Evolutionary conservation across 805 yeast species (phyloP), one percentile per base, ranked within the genome.

Genomic region (Suhomyces vadensis): DNA sequence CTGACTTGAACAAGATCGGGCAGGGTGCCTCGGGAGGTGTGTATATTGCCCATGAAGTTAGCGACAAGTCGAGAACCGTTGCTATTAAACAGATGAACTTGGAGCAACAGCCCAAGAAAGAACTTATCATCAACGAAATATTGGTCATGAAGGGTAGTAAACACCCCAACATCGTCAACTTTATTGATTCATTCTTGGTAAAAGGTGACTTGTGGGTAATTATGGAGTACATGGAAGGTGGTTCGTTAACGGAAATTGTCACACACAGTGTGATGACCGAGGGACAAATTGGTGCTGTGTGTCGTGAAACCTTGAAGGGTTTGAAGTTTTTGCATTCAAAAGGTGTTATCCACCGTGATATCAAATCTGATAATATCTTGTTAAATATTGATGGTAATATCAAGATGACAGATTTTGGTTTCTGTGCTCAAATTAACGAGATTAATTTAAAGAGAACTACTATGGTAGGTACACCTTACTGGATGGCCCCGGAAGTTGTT

Each of bases 401-500:
- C 58, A 94, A 94, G 67, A 75, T 94, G 61, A 94, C 99, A 0
- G 99, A 94, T 68, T 88, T 88, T 63, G 96, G 96, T 0, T 94
- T 92, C 71, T 94, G 99, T 69, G 99, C 99, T 0, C 95, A 91
- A 65, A 71, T 70, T 48, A 67, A 65, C 48, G 95, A 85, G 52
- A 78, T 79, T 43, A 85, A 87, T 52, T 73, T 86, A 43, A 91
- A 92, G 64, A 82, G 99, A 63, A 90, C 96, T 3, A 94, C 99
- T 4, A 89, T 94, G 96, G 99, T 94, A 13, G 99, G 99, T 11
- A 94, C 99, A 0, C 99, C 99, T 10, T 94, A 94, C 64, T 94
- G 99, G 99, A 94, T 94, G 99, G 99, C 99, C 0, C 99, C 99
- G 1, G 99, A 94, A 64, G 97, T 94, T 42, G 97, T 94, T 21